These are phyloP conservation scores for Pontederia crassipes DNA, from an alignment of 176 grass and related monocot species.

Conservation along the genomic window DNA sequence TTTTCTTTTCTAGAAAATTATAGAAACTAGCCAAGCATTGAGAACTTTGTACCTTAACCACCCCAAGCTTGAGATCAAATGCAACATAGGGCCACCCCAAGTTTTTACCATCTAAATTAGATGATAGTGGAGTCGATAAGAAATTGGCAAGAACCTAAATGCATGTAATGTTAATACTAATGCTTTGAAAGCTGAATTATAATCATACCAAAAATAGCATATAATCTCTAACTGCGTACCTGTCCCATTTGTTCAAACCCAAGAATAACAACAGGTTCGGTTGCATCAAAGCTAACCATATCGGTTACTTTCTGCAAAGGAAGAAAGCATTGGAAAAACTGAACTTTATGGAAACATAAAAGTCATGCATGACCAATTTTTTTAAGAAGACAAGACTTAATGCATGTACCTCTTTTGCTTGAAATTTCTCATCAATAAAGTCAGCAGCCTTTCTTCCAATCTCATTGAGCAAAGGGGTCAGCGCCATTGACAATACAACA, in stretches of 20 bases:
- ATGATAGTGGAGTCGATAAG: conserved; percentile 76
- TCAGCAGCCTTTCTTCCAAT: conserved; percentile 62
- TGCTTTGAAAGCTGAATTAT: no score
- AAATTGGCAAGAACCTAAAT: conserved; percentile 86
- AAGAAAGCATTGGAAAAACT: not conserved
- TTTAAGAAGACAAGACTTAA: not conserved
- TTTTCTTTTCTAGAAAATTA: not conserved
- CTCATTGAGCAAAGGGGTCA: conserved; percentile 93
- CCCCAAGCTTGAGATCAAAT: conserved; percentile 87
- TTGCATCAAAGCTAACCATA: conserved; percentile 56
- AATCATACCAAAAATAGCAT: no score
- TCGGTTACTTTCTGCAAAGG: conserved; percentile 60
- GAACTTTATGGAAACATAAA: not conserved
- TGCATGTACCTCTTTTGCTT: conserved; percentile 59
- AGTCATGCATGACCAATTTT: not conserved
- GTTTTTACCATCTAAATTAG: conserved; percentile 26
- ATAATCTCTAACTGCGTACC: conserved; percentile 19
- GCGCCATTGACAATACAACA: conserved; percentile 94
- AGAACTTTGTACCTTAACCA: conserved; percentile 64
- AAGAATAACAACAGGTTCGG: conserved; percentile 86
- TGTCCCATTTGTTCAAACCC: conserved; percentile 94
- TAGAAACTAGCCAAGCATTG: not conserved
- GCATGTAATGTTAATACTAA: not conserved
- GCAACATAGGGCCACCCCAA: conserved; percentile 81
- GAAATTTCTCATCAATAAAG: conserved; percentile 61